Evolutionary conservation across 805 yeast species (phyloP).

Genomic region (Pichia eremophila): DNA sequence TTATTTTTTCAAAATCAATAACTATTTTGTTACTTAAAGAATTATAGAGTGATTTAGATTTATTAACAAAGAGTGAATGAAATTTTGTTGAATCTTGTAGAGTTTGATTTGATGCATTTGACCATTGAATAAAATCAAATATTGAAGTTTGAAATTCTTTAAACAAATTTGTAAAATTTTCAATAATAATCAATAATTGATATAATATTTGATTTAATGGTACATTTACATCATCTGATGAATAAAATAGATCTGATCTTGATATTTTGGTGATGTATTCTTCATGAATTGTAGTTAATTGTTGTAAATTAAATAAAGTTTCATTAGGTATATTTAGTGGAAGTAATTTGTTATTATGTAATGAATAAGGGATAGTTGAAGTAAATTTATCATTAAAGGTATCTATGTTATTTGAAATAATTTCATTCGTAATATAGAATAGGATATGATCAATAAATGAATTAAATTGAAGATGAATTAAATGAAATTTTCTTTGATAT

Average conservation of each 20-base stretch:
- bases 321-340: conserved; percentile 15
- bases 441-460: conserved; percentile 34
- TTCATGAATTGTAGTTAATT: conserved; percentile 30
- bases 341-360: conserved; percentile 1
- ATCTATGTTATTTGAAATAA: conserved; percentile 33
- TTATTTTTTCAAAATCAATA: conserved; percentile 33
- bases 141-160: conserved; percentile 18
- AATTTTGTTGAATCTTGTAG: conserved; percentile 15
- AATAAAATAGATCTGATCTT: conserved; percentile 17
- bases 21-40: conserved; percentile 32
- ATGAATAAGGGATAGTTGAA: conserved; percentile 1
- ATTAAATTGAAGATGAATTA: conserved; percentile 31
- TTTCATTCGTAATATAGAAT: conserved; percentile 35
- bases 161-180: conserved; percentile 30
- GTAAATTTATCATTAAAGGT: conserved; percentile 20
- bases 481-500: conserved; percentile 22
- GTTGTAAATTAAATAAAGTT: conserved; percentile 35
- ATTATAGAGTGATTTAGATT: conserved; percentile 30
- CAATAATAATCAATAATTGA: conserved; percentile 19
- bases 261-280: conserved; percentile 29
- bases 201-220: conserved; percentile 1
- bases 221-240: conserved; percentile 6
- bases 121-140: conserved; percentile 1
- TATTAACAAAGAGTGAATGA: conserved; percentile 13
- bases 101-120: not conserved